phyloP scores from a whole-genome alignment of 352 stramenopile species.

The Phytophthora foliorum region DNA sequence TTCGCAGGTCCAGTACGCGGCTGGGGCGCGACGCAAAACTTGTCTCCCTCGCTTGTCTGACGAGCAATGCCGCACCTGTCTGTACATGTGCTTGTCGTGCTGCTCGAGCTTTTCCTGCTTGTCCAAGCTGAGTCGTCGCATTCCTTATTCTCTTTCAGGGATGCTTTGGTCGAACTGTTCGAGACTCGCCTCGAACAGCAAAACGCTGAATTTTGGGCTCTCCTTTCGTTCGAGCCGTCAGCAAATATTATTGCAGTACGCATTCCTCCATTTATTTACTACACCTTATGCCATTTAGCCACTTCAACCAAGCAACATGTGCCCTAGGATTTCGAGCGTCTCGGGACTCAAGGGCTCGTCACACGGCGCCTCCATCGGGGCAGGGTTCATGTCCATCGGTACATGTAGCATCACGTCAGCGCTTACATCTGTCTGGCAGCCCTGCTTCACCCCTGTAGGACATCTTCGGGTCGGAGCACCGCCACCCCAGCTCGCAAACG shows the following conservation, averaged over 20 bases:
- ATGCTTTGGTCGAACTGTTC: conserved; percentile 1
- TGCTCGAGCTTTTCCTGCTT: background rate
- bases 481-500: conserved; percentile 10
- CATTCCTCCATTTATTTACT: conserved; percentile 13
- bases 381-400: conserved; percentile 15
- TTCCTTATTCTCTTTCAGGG: conserved; percentile 13
- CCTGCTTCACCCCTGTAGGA: conserved; percentile 27
- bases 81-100: background rate
- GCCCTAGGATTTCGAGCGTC: conserved; percentile 44
- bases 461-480: conserved; percentile 13
- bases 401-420: conserved; percentile 7
- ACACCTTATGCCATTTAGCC: conserved; percentile 6
- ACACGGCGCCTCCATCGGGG: conserved; percentile 32
- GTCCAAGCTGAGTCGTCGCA: background rate
- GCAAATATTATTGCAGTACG: background rate
- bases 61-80: no score
- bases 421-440: conserved; percentile 3
- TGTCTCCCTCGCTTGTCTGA: background rate
- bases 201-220: conserved; percentile 13
- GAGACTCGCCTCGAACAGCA: conserved; percentile 31
- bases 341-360: conserved; percentile 45
- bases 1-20: background rate
- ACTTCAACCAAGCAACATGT: conserved; percentile 46
- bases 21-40: background rate
- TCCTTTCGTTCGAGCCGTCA: conserved; percentile 8